Conservation (phyloP, 805 yeast genomes). For the Tetrapisispora taiwanensis region DNA sequence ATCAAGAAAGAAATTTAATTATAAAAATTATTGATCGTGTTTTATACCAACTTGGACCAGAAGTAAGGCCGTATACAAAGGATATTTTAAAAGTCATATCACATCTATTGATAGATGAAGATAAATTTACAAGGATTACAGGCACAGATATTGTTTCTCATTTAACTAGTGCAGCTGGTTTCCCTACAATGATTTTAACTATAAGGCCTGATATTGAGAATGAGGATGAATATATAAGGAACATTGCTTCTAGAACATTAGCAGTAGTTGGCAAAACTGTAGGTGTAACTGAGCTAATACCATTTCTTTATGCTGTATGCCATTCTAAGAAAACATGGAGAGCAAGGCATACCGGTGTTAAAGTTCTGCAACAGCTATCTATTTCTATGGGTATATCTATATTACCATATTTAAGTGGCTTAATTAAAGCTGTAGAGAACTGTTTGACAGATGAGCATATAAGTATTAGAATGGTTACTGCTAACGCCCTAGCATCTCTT, state of each 20-base stretch:
- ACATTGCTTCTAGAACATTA: constrained; percentile 63
- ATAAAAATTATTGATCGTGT: constrained; percentile 68
- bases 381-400: constrained; percentile 58
- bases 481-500: constrained; percentile 57
- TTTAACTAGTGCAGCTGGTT: constrained; percentile 71
- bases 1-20: constrained; percentile 72
- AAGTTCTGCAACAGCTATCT: constrained; percentile 68
- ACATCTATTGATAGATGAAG: constrained; percentile 75
- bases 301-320: constrained; percentile 75
- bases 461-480: constrained; percentile 59
- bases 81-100: constrained; percentile 63
- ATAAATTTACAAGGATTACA: constrained; percentile 59
- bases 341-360: constrained; percentile 75
- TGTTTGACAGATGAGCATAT: constrained; percentile 59
- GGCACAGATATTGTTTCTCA: constrained; percentile 72
- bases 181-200: constrained; percentile 66
- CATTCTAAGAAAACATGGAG: constrained; percentile 67
- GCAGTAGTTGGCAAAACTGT: constrained; percentile 77
- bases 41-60: constrained; percentile 52
- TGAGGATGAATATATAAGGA: constrained; percentile 70
- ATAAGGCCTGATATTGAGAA: constrained; percentile 77
- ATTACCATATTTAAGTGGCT: constrained; percentile 57
- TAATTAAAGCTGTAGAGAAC: constrained; percentile 51
- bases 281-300: constrained; percentile 62
- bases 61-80: constrained; percentile 62